Evolutionary conservation across 331 rosid species (phyloP).

Genomic region (Saraca asoca): DNA sequence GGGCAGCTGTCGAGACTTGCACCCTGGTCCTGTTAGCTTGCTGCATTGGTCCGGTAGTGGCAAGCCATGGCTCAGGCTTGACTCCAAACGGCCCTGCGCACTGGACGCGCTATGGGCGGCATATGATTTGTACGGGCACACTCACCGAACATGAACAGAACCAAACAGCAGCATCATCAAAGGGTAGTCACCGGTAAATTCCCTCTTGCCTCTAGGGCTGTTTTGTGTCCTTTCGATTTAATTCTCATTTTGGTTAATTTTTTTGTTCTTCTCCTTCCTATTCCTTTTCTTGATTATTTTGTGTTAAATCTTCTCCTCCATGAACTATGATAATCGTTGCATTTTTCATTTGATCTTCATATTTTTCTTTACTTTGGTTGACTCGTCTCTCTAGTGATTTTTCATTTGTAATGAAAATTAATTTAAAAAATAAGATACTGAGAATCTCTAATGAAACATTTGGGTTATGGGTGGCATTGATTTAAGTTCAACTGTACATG

Average conservation of each 20-base stretch:
- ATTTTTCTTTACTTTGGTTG: neutral
- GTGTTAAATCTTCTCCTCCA: slow-evolving; percentile 21
- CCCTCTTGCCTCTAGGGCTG: slow-evolving; percentile 31
- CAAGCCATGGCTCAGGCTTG: slow-evolving; percentile 71
- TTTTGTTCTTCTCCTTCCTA: slow-evolving; percentile 10
- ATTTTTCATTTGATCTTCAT: slow-evolving; percentile 14
- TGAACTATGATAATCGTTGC: slow-evolving; percentile 4
- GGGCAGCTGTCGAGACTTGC: slow-evolving; percentile 77
- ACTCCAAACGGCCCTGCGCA: slow-evolving; percentile 65
- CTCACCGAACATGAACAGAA: slow-evolving; percentile 35
- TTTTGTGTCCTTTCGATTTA: slow-evolving; percentile 38
- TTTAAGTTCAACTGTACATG: slow-evolving; percentile 2
- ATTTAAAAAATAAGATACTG: slow-evolving; percentile 27
- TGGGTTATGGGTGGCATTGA: neutral
- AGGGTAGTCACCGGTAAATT: slow-evolving; percentile 48
- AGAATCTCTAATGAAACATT: slow-evolving; percentile 23
- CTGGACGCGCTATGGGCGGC: slow-evolving; percentile 69
- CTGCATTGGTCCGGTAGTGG: slow-evolving; percentile 90
- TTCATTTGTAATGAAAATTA: slow-evolving; percentile 29
- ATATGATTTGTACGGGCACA: slow-evolving; percentile 61
- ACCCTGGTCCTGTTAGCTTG: slow-evolving; percentile 77
- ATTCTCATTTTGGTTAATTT: slow-evolving; percentile 25
- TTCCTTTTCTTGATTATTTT: slow-evolving; percentile 26
- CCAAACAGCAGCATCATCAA: neutral
- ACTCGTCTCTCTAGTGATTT: slow-evolving; percentile 20